phyloP scores from a whole-genome alignment of 129 eudicot species.

The Cynara cardunculus region DNA sequence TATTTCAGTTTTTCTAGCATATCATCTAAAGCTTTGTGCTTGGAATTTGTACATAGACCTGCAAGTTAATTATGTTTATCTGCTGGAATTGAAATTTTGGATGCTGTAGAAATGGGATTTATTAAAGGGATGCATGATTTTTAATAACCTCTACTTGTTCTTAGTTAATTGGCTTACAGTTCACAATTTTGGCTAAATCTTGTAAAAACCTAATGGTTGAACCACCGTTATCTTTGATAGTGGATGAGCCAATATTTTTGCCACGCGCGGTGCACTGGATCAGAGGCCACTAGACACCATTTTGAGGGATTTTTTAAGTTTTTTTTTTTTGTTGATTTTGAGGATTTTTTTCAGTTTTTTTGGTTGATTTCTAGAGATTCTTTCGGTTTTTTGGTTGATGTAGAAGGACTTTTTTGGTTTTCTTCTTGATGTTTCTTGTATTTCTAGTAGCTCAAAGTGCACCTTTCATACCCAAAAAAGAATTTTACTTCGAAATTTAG shows the following conservation, averaged over 20 bases:
- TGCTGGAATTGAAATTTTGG: neutral
- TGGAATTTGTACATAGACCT: neutral
- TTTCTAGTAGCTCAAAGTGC: too few species aligned
- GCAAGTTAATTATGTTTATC: neutral
- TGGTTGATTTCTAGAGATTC: neutral
- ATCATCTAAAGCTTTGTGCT: neutral
- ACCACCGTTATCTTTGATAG: neutral
- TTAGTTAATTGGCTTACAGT: neutral
- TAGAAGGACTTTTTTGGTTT: neutral
- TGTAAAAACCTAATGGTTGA: neutral
- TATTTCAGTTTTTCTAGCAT: constrained; percentile 6
- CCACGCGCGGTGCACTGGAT: too few species aligned
- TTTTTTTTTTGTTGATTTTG: neutral
- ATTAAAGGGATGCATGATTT: neutral
- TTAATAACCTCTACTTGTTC: neutral
- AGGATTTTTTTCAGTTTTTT: too few species aligned
- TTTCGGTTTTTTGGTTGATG: neutral
- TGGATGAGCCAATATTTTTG: too few species aligned
- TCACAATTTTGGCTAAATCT: constrained; percentile 6
- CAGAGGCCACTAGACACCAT: too few species aligned
- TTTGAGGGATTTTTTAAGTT: neutral
- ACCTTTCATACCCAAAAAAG: neutral
- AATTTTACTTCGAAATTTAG: neutral
- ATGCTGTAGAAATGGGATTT: neutral
- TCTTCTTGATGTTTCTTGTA: neutral